Evolutionary conservation across 2,329 filamentous ascomycete genomes (phyloP), one percentile per base, ranked within the genome.

Genomic region (Pyrenophora graminea): DNA sequence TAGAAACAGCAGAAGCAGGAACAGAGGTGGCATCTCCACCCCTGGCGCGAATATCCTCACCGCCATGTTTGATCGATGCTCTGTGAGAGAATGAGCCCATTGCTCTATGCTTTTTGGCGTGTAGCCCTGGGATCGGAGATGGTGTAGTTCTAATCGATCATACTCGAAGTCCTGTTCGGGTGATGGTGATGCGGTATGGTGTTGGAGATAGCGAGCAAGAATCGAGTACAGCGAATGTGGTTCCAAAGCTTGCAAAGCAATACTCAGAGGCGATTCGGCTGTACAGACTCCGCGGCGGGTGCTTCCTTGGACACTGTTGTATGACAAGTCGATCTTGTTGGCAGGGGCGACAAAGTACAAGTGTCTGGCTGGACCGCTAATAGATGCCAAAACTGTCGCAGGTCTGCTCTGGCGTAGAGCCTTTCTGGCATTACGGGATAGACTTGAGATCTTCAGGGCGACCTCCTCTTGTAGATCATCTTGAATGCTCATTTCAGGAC

Each of bases 1-100:
- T 36, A 73, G 56, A 36, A 65, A 71, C 10, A 72, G 45, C 8
- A 65, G 51, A 7, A 72, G 51, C 9, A 73, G 27, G 49, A 71
- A 73, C 2, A 69, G 42, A n/a, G 70, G 67, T 9, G 67, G 64
- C 3, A 19, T 45, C 10, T 54, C 38, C 4, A 39, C 7, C 6
- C 45, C 47, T 9, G 51, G 39, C 21, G 48, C 48, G 17, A 72
- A 68, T 3, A 63, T 47, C 4, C 38, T 45, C 25, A 59, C 57
- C 9, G 64, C 67, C 7, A 34, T 17, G n/a, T 50, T 42, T 12
- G 66, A 67, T 6, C 52, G 51, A 6, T 21, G 41, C 15, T 58
- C 50, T 13, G 64, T 4, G 15, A 73, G 51, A 42, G 52, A 57
- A 18, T 39, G 30, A 17, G 60, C 62, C 70, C 70, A 73, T 34